Evolutionary conservation across 305 asterid species (phyloP).

Genomic region (Fraxinus angustifolia): DNA sequence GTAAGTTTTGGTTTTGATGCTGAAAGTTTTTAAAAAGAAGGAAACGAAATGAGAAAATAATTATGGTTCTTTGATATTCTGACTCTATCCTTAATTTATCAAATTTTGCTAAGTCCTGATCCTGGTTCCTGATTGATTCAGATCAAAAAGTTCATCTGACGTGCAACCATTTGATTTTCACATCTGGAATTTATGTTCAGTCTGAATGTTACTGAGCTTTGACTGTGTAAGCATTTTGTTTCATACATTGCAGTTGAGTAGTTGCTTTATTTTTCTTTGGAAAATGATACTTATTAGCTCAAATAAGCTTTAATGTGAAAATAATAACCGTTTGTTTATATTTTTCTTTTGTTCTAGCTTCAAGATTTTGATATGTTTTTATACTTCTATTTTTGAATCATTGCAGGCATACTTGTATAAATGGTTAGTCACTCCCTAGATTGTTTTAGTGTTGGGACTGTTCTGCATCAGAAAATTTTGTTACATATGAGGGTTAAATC

Average conservation of each 20-base stretch:
- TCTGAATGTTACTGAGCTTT: not conserved
- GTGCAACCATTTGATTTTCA: not conserved
- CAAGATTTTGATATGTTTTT: not conserved
- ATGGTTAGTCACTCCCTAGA: not conserved
- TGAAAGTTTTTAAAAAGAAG: not conserved
- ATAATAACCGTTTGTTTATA: not conserved
- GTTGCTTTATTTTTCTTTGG: not conserved
- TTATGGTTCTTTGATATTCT: not conserved
- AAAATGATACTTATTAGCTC: conserved; percentile 9
- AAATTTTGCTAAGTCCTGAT: not conserved
- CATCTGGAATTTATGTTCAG: not conserved
- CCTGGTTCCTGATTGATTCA: not conserved
- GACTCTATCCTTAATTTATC: not conserved
- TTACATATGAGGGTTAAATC: not conserved
- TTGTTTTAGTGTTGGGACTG: not conserved
- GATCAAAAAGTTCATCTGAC: not conserved
- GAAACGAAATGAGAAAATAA: not conserved
- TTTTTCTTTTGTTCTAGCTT: not conserved
- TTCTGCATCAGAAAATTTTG: not conserved
- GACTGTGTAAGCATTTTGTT: not conserved
- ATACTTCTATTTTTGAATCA: not conserved
- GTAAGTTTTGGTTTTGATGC: not conserved
- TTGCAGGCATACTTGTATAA: not conserved
- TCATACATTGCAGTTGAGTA: not conserved
- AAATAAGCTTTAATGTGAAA: not conserved